Percentiles rank a stretch among this genome's conserved stretches.
Evolutionary conservation across 768 basidiomycete species (phyloP).

Genomic region (Daedalea quercina): DNA sequence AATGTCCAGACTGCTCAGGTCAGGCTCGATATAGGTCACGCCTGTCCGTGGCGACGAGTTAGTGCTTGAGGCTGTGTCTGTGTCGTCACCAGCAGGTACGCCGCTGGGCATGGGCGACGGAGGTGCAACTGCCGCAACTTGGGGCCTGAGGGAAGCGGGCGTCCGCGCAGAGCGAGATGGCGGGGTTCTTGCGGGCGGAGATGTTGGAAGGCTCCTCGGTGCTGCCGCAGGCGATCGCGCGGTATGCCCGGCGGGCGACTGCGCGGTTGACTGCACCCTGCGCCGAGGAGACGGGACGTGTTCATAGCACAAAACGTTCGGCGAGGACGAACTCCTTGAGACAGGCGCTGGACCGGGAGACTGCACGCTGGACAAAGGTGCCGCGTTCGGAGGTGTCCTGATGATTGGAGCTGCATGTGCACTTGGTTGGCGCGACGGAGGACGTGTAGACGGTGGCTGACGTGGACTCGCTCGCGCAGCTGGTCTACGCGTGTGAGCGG

Average conservation of each 20-base stretch:
- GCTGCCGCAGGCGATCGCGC: neutral
- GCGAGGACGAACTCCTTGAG: neutral
- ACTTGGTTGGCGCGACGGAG: neutral
- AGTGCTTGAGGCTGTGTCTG: neutral
- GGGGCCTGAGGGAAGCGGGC: too few species aligned
- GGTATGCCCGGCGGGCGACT: neutral
- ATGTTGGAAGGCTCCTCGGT: neutral
- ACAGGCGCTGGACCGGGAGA: neutral
- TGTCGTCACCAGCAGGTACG: neutral
- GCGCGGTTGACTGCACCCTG: neutral
- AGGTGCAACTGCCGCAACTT: too few species aligned
- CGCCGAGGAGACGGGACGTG: neutral
- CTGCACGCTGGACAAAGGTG: neutral
- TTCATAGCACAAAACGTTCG: neutral
- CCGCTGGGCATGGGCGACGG: too few species aligned
- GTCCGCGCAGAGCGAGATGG: too few species aligned
- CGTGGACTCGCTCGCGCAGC: neutral
- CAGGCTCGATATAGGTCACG: neutral
- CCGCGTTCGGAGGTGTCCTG: neutral
- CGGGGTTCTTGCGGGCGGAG: too few species aligned
- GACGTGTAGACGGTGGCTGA: neutral
- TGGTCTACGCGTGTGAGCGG: neutral
- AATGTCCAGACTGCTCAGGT: neutral
- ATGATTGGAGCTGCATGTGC: neutral
- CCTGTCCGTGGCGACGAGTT: neutral